Conservation (phyloP, 1,139 yeast genomes). For the Pichiaceae sp. region DNA sequence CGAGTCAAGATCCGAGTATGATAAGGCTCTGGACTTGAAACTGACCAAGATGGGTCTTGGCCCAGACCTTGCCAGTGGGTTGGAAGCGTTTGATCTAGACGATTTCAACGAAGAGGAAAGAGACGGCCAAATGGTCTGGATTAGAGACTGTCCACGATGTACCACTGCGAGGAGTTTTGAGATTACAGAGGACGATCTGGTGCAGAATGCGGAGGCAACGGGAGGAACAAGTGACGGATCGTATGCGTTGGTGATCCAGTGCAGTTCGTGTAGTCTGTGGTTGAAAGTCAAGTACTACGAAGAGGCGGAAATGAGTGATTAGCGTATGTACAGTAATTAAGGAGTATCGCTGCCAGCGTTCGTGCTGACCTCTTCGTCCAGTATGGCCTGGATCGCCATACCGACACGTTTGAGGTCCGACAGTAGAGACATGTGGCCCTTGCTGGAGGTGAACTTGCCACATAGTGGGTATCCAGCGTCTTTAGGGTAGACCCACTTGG, state of each 20-base stretch:
- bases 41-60: constrained; percentile 41
- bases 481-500: constrained; percentile 76
- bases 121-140: constrained; percentile 28
- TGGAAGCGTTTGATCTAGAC: constrained; percentile 57
- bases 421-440: constrained; percentile 76
- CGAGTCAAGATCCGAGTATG: constrained; percentile 38
- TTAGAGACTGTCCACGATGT: constrained; percentile 68
- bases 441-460: constrained; percentile 54
- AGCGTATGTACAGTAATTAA: background rate
- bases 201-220: constrained; percentile 32
- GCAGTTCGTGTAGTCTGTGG: constrained; percentile 80
- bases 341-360: too few relatives aligned
- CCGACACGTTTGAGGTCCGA: constrained; percentile 69
- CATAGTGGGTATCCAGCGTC: constrained; percentile 51
- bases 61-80: constrained; percentile 46
- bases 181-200: constrained; percentile 54
- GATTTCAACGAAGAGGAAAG: constrained; percentile 36
- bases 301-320: background rate
- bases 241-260: constrained; percentile 65
- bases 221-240: constrained; percentile 37
- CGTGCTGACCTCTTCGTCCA: constrained; percentile 50
- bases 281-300: constrained; percentile 50
- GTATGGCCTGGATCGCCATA: constrained; percentile 53
- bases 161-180: constrained; percentile 44
- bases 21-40: constrained; percentile 31